A percentile compares a stretch with the other conserved stretches of the same genome.
Conservation (phyloP, 2,329 filamentous ascomycete genomes). For the Botrytis elliptica region DNA sequence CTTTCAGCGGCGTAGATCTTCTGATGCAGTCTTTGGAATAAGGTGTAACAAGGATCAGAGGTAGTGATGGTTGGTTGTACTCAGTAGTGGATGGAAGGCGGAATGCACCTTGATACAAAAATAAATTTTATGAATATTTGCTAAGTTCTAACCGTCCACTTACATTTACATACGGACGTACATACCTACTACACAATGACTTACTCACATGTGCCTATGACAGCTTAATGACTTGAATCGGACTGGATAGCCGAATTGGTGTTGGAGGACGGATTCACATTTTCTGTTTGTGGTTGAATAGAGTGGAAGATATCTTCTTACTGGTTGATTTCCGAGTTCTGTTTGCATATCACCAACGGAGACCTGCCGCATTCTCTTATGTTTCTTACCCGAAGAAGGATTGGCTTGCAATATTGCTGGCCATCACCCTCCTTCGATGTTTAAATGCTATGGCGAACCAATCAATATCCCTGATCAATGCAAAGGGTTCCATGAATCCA, state of each 20-base stretch:
- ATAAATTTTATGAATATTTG: constrained; percentile 4
- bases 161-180: neutral
- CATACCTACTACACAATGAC: neutral
- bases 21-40: constrained; percentile 19
- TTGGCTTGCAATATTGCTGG: neutral
- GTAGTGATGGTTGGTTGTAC: neutral
- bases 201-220: neutral
- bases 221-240: neutral
- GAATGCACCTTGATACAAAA: constrained; percentile 21
- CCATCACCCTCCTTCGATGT: constrained; percentile 4
- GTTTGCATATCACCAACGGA: neutral
- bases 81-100: neutral
- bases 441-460: neutral
- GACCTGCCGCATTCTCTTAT: neutral
- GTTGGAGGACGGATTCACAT: neutral
- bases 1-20: constrained; percentile 21
- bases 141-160: constrained; percentile 1
- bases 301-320: neutral
- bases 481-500: neutral
- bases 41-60: constrained; percentile 18
- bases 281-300: neutral
- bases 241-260: neutral
- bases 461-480: constrained; percentile 9
- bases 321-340: constrained; percentile 2
- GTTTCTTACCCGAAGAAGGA: neutral